Evolutionary conservation across 2,329 filamentous ascomycete genomes (phyloP).

Genomic region (Mariannaea sp.): DNA sequence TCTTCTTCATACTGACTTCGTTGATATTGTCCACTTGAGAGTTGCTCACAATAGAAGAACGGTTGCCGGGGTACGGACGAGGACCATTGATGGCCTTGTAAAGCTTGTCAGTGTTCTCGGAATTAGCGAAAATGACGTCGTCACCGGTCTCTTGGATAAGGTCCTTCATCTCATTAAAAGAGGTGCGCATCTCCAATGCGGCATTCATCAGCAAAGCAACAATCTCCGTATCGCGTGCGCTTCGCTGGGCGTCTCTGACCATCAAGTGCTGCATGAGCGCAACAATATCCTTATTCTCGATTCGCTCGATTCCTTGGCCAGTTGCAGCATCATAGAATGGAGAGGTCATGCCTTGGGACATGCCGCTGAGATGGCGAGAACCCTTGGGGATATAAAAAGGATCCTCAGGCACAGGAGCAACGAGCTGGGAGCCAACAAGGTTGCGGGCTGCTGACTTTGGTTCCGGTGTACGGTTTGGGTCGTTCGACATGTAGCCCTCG

Average conservation of each 20-base stretch:
- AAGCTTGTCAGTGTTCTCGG: slow-evolving; percentile 86
- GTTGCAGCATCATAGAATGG: slow-evolving; percentile 90
- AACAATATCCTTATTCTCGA: slow-evolving; percentile 95
- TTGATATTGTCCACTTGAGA: slow-evolving; percentile 62
- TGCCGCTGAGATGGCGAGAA: slow-evolving; percentile 75
- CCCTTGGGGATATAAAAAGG: slow-evolving; percentile 65
- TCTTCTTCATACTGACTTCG: slow-evolving; percentile 74
- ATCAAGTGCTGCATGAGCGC: slow-evolving; percentile 97
- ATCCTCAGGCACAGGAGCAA: slow-evolving; percentile 59
- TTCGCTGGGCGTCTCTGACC: slow-evolving; percentile 93
- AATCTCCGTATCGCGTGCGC: slow-evolving; percentile 95
- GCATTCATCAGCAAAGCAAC: slow-evolving; percentile 91
- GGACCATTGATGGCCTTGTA: slow-evolving; percentile 84
- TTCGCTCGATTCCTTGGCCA: slow-evolving; percentile 84
- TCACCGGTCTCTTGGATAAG: slow-evolving; percentile 85
- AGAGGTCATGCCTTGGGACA: slow-evolving; percentile 89
- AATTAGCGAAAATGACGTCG: slow-evolving; percentile 82
- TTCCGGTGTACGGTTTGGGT: slow-evolving; percentile 59
- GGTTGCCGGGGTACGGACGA: slow-evolving; percentile 74
- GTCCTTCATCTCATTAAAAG: slow-evolving; percentile 93
- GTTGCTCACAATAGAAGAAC: slow-evolving; percentile 59
- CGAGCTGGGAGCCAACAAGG: slow-evolving; percentile 57
- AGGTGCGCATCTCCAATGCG: slow-evolving; percentile 95
- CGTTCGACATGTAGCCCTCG: slow-evolving; percentile 89
- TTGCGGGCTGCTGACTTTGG: slow-evolving; percentile 61